Evolutionary conservation across 768 basidiomycete species (phyloP).

Genomic region (Xanthoconium stramineum): DNA sequence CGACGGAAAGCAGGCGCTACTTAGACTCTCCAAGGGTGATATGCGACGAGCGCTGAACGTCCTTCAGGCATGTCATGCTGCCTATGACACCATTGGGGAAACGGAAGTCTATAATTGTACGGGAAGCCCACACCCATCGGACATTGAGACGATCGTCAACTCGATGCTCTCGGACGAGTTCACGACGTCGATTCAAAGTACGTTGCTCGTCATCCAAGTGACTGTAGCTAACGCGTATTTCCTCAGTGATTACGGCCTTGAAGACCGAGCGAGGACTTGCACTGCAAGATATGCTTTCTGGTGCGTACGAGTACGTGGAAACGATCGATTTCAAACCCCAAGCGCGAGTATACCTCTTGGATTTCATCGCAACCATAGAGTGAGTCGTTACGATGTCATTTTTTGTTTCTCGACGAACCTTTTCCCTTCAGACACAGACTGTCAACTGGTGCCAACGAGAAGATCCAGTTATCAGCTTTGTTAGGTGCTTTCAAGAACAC

Average conservation of each 20-base stretch:
- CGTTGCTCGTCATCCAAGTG: constrained; percentile 19
- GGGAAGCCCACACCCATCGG: constrained; percentile 91
- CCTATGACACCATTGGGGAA: constrained; percentile 86
- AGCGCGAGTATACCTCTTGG: constrained; percentile 87
- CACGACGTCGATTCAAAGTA: constrained; percentile 83
- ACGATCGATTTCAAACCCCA: constrained; percentile 82
- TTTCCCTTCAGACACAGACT: constrained; percentile 67
- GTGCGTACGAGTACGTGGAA: constrained; percentile 87
- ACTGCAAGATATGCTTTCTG: constrained; percentile 88
- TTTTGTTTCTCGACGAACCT: background rate
- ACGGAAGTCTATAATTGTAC: constrained; percentile 95
- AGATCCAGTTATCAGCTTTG: constrained; percentile 88
- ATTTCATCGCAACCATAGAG: constrained; percentile 95
- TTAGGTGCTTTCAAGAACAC: constrained; percentile 92
- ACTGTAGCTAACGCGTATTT: background rate
- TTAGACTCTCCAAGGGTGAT: constrained; percentile 95
- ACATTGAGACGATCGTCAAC: constrained; percentile 90
- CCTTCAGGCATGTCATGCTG: constrained; percentile 96
- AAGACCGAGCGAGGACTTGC: constrained; percentile 94
- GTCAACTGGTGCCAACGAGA: constrained; percentile 90
- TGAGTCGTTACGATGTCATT: constrained; percentile 38
- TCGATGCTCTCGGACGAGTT: constrained; percentile 97
- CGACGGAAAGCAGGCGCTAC: constrained; percentile 83
- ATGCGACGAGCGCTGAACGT: constrained; percentile 97
- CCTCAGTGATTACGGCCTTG: constrained; percentile 75